Base-by-base conservation (phyloP, 192 early-diverging fungal species). In the Coemansia sp. region DNA sequence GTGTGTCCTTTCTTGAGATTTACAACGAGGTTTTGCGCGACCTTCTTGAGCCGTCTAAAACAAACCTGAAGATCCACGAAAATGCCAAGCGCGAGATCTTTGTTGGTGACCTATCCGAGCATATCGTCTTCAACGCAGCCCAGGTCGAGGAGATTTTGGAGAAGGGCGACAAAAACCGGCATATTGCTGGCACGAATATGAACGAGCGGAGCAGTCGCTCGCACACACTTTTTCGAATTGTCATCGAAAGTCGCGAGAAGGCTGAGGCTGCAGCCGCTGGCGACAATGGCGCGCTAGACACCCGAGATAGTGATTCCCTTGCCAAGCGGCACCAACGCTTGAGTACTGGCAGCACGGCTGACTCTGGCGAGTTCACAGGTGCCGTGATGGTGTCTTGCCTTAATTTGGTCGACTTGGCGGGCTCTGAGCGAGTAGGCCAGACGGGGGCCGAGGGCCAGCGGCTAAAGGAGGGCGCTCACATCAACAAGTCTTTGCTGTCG, bases 1-100 rank as follows among this genome's bases (percentile, higher is more conserved):
- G 93, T 43, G 97, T 97, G n/a, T 92, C 90, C 23, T 99, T 97
- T 69, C 58, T 99, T 53, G 97, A 99, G 67, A 98, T 99, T 32
- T 99, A 99, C 75, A 96, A 96, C 70, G 93, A 96, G 64, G 83
- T 80, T 0, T 86, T 99, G 51, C 85, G 86, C 14, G 97, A 99
- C 65, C 68, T 99, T 29, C 80, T 99, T 3, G 79, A 83, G 17
- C 93, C 95, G 0, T 82, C 86, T 18, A 89, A 86, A 38, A 77
- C 70, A 40, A 86, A 97, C 55, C 72, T 99, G 30, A 82, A 86
- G 62, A 97, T 99, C 59, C 88, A 91, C 36, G 91, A 98, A 53
- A 83, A 87, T 59, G 52, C 75, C 19, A 84, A 78, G 56, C 68
- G 71, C 36, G 84, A 82, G 35, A 82, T 87, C 3, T 85, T 83